Percentiles rank a stretch among this genome's conserved stretches.
These are phyloP conservation scores for Tolypocladium nubicola DNA, from an alignment of 2,329 filamentous ascomycete genomes.

Conservation along the genomic window DNA sequence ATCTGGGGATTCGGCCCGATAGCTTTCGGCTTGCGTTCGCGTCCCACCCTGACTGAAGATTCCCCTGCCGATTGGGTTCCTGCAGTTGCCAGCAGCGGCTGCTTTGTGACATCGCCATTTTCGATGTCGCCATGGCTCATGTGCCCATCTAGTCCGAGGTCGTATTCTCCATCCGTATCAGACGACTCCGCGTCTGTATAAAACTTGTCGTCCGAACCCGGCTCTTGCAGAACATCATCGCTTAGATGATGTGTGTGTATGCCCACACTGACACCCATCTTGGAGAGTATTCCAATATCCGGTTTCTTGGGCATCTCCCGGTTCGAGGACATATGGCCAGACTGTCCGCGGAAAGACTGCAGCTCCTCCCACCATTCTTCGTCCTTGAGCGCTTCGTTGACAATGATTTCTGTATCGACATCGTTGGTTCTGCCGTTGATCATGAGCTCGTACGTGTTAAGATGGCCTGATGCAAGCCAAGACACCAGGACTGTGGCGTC, in stretches of 20 bases:
- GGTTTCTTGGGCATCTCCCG: constrained; percentile 50
- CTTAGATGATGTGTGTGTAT: constrained; percentile 68
- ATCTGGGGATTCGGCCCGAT: constrained; percentile 1
- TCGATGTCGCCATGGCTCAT: constrained; percentile 20
- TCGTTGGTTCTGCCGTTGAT: constrained; percentile 56
- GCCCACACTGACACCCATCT: constrained; percentile 56
- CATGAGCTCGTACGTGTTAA: constrained; percentile 67
- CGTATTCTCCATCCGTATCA: constrained; percentile 18
- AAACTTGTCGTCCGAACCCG: constrained; percentile 17
- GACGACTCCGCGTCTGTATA: constrained; percentile 21
- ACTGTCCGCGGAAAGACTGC: constrained; percentile 38
- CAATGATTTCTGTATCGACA: constrained; percentile 44
- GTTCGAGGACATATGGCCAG: constrained; percentile 25
- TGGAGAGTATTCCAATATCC: constrained; percentile 37
- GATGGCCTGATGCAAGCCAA: constrained; percentile 63
- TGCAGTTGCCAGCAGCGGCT: constrained; percentile 10
- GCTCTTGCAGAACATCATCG: constrained; percentile 44
- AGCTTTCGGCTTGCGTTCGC: constrained; percentile 6
- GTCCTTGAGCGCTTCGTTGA: constrained; percentile 56
- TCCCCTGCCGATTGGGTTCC: constrained; percentile 1
- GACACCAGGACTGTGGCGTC: constrained; percentile 71
- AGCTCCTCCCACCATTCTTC: constrained; percentile 81
- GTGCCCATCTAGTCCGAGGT: constrained; percentile 7
- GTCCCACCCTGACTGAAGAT: constrained; percentile 7
- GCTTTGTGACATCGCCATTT: constrained; percentile 6